A percentile compares a stretch with the other conserved stretches of the same genome.
Conservation (phyloP, 2,329 filamentous ascomycete species). For the Knufia fluminis region DNA sequence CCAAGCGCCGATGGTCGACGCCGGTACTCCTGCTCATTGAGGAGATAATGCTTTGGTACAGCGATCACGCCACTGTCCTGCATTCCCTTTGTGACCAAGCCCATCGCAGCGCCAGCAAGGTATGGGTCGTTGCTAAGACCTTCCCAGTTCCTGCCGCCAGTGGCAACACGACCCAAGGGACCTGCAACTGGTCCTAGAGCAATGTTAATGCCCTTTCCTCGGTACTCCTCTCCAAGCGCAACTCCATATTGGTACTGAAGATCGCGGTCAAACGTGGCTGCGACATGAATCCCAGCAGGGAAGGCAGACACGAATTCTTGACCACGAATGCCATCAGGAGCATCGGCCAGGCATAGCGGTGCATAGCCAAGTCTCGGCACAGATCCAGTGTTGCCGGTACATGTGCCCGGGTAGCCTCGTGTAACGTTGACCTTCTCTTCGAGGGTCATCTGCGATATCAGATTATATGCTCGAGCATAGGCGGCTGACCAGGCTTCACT, state of each 20-base stretch:
- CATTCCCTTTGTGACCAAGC: slow-evolving; percentile 37
- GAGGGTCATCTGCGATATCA: slow-evolving; percentile 16
- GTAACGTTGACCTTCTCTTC: slow-evolving; percentile 20
- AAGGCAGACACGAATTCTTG: slow-evolving; percentile 36
- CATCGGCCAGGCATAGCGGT: slow-evolving; percentile 35
- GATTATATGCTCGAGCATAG: slow-evolving; percentile 10
- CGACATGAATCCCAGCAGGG: slow-evolving; percentile 35
- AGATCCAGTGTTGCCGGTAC: slow-evolving; percentile 30
- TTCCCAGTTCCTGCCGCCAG: slow-evolving; percentile 38
- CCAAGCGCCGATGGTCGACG: slow-evolving; percentile 35
- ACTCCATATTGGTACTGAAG: slow-evolving; percentile 44
- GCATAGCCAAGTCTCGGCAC: slow-evolving; percentile 31
- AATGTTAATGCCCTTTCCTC: slow-evolving; percentile 41
- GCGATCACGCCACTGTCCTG: slow-evolving; percentile 37
- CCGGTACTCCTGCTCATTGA: slow-evolving; percentile 57
- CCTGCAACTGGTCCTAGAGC: slow-evolving; percentile 36
- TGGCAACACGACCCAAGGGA: slow-evolving; percentile 35
- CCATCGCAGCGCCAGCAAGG: slow-evolving; percentile 34
- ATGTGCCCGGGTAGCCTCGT: slow-evolving; percentile 23
- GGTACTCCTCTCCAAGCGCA: slow-evolving; percentile 50
- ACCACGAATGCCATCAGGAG: slow-evolving; percentile 34
- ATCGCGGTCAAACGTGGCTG: slow-evolving; percentile 33
- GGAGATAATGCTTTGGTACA: slow-evolving; percentile 51
- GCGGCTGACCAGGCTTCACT: slow-evolving; percentile 14
- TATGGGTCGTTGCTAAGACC: slow-evolving; percentile 35